Base-by-base conservation (phyloP, 495 filamentous ascomycete species). In the Lasiosphaeriaceae sp. region DNA sequence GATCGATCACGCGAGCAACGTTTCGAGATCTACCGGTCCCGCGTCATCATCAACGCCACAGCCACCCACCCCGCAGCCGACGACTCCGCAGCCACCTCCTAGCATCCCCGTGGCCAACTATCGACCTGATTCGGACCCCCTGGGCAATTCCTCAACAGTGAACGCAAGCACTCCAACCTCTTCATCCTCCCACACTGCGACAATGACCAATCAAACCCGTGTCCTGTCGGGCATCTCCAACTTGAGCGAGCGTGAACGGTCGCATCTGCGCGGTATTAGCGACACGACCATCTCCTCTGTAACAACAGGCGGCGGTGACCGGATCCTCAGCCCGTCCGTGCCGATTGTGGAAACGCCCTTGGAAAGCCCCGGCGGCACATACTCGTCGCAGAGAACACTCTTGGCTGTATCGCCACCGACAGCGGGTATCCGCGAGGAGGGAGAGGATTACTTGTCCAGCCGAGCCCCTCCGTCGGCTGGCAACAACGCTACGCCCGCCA, bases 251-350 rank as follows among this genome's bases (percentile, higher is more conserved):
- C 61, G 65, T 2, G 74, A 78, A 23, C 52, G 61, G 8, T 63
- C 71, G 2, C 79, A 82, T 52, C 62, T 80, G n/a, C 64, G 78
- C 0, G 73, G 77, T 21, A 71, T 76, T 29, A 76, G 73, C 62
- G 75, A 77, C 48, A 66, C 68, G 3, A 77, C 70, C 22, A 72
- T 79, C 20, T 71, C 62, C 56, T 75, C 76, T 1, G 58, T 64
- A 0, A 56, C 63, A 0, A 57, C 61, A 8, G 23, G 11, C 43
- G 52, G 52, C 5, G 53, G 22, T 7, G 54, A 58, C 29, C 51
- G 55, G 21, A 48, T 34, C 22, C 17, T 44, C 8, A 23, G 19
- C 49, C 29, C 29, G 29, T 17, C 29, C 2, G 31, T 31, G n/a
- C 22, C 47, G 5, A 17, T 19, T 9, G 47, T 20, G 3, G 17